Base-by-base conservation (phyloP, 164 flowering plant genomes). In the Magnolia officinalis region DNA sequence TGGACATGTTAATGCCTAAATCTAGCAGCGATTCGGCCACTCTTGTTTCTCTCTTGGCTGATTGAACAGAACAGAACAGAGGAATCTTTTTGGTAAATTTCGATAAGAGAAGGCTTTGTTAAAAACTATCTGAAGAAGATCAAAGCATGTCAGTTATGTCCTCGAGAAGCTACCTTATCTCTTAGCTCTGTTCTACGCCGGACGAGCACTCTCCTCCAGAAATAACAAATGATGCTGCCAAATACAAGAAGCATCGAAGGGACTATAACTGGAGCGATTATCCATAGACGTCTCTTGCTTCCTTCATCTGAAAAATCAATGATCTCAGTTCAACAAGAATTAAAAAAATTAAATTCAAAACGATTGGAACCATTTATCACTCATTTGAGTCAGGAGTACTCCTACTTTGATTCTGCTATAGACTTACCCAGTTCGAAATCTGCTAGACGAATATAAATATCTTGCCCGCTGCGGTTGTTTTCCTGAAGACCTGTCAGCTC, bases 391-490 rank as follows among this genome's bases (percentile, higher is more conserved):
- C 45, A 37, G 0, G 45, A 23, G 24, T 23, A 37, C 45, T 37
- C 45, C 2, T 2, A 2, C 45, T 37, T 37, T 37, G 6, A 5
- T 37, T 37, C 45, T 37, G 45, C 45, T 3, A 37, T 3, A 67
- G 23, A 14, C 70, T 67, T 74, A 74, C 76, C 59, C 8, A 67
- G 61, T 55, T 67, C 65, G 0, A 61, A 52, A 21, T 67, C n/a
- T 50, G 77, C 13, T 23, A 75, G 77, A 19, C 72, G 77, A n/a
- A 75, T 8, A 18, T 51, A 50, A 7, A 75, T 23, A 52, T 26
- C 65, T 49, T 68, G 49, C 50, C 77, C 72, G 8, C 63, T 55
- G 10, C 18, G 4, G 23, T 8, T 23, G 51, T 26, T 26, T 19
- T 11, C 51, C n/a, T 67, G 23, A 64, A 65, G 26, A 11, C 29